Evolutionary conservation across 78 protist genomes (phyloP), one percentile per base, ranked within the genome.

Genomic region (Capsaspora owczarzaki): DNA sequence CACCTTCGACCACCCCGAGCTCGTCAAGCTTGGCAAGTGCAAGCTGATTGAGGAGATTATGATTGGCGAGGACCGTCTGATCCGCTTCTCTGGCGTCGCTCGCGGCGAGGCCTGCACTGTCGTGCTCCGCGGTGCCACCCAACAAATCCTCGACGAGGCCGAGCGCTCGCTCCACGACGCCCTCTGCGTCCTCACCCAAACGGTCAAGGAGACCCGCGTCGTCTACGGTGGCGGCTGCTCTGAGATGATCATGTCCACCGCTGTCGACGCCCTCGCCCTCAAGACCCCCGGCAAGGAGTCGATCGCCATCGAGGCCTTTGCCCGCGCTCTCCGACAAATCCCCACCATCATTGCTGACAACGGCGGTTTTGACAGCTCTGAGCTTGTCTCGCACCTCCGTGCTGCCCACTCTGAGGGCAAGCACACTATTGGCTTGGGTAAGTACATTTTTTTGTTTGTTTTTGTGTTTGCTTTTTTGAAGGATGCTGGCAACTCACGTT

Each of bases 81-180:
- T 95, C 84, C 87, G 90, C 41, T 95, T 96, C 90, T 42, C 87
- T 29, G 98, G 99, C 37, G 66, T 84, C 16, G 82, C 87, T 44
- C 38, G n/a, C 10, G 88, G 91, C n/a, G 95, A 85, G 66, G 99
- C 99, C 19, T 98, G 98, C 84, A 94, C 99, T 19, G 91, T 98
- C 49, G 99, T 98, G 35, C 86, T 98, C 66, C 89, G 99, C 41
- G 99, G 99, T 43, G 96, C 99, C 33, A 88, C 95, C 72, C 66
- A 83, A 19, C 96, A 92, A 53, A 83, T 97, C 40, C 89, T 98
- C 40, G 99, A 96, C 56, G 99, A 98, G 86, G 98, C 98, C 56
- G 99, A 98, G 83, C 89, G 99, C 44, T 95, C 99, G 40, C 88
- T 98, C 43, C 99, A 97, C 90, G 99, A 98, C 86, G 99, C 99